Evolutionary conservation across 116 monocot species (phyloP).

Genomic region (Zostera marina): DNA sequence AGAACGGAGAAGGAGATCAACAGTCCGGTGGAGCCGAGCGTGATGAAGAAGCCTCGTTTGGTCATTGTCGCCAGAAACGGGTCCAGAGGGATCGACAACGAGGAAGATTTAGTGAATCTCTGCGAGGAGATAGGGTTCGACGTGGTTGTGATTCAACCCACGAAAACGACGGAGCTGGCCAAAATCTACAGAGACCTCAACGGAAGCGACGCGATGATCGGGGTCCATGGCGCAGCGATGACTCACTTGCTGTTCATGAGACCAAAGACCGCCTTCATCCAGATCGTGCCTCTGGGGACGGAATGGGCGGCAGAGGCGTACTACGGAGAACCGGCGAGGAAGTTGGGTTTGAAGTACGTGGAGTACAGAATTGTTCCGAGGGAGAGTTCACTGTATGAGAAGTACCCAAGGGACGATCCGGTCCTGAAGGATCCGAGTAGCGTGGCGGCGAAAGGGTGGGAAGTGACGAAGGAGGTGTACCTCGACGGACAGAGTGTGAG

Average conservation of each 20-base stretch:
- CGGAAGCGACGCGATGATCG: conserved; percentile 41
- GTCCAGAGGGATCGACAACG: conserved; percentile 62
- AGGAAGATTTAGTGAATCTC: conserved; percentile 22
- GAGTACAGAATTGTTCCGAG: conserved; percentile 21
- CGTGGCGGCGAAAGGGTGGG: conserved; percentile 44
- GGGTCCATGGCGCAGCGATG: conserved; percentile 75
- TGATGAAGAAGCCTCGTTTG: conserved; percentile 21
- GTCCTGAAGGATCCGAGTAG: conserved; percentile 42
- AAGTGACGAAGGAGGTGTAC: conserved; percentile 48
- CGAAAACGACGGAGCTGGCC: conserved; percentile 21
- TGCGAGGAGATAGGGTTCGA: conserved; percentile 38
- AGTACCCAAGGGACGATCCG: conserved; percentile 29
- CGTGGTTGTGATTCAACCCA: conserved; percentile 38
- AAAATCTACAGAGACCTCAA: conserved; percentile 33
- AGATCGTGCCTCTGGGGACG: conserved; percentile 60
- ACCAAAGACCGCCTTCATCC: conserved; percentile 35
- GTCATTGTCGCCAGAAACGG: conserved; percentile 45
- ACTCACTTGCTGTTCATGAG: conserved; percentile 72
- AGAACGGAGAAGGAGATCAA: not conserved
- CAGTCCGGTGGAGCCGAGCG: not conserved
- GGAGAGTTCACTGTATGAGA: conserved; percentile 50
- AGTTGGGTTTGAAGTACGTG: conserved; percentile 35
- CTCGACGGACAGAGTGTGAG: conserved; percentile 65
- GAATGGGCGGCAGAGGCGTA: conserved; percentile 25
- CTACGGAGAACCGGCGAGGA: conserved; percentile 42